Evolutionary conservation across 1,284 basidiomycete genomes (phyloP).

Genomic region (Trichosporon sp.): DNA sequence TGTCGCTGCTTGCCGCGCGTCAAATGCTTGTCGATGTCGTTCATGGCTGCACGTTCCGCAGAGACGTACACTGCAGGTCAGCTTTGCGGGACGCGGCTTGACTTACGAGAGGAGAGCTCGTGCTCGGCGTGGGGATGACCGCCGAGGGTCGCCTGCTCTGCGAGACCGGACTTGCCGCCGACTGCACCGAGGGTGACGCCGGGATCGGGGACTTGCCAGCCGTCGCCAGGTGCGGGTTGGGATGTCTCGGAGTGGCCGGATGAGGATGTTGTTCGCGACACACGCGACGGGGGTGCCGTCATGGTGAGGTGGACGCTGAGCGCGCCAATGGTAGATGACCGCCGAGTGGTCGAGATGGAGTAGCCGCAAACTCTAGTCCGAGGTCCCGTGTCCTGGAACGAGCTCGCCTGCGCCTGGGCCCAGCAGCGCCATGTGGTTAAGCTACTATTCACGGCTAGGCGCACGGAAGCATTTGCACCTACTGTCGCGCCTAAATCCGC

Average conservation of each 20-base stretch:
- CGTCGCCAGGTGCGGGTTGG: not conserved
- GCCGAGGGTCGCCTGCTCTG: not conserved
- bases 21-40: not conserved
- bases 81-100: not conserved
- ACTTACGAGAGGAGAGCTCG: not conserved
- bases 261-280: not conserved
- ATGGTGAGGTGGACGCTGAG: not conserved
- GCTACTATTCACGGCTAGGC: not conserved
- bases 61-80: constrained; percentile 4
- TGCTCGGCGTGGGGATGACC: not conserved
- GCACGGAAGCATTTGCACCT: not conserved
- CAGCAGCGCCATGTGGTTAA: not conserved
- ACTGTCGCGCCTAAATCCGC: not conserved
- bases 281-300: constrained; percentile 3
- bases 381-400: not conserved
- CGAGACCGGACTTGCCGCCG: constrained; percentile 1
- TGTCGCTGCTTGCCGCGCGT: constrained; percentile 5
- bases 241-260: not conserved
- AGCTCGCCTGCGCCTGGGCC: not conserved
- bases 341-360: not conserved
- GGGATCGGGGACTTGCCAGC: constrained; percentile 1
- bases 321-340: constrained; percentile 3
- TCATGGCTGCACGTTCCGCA: not conserved
- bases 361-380: not conserved
- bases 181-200: not conserved